These are phyloP conservation scores for Lipomyces anomalus DNA, from an alignment of 805 yeast genomes.

Conservation along the genomic window DNA sequence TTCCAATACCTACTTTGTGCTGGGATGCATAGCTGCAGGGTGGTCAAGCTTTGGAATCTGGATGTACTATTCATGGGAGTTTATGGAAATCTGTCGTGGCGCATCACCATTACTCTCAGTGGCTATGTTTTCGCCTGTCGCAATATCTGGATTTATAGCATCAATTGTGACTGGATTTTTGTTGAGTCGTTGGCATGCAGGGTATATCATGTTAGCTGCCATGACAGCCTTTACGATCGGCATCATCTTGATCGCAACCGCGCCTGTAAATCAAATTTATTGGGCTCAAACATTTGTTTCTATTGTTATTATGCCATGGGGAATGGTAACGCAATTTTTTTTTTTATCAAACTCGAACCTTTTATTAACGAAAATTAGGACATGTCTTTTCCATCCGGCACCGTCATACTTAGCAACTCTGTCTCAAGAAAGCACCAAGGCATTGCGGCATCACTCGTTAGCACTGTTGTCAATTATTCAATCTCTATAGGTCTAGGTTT, in stretches of 20 bases:
- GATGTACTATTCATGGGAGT: slow-evolving; percentile 57
- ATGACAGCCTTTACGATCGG: slow-evolving; percentile 54
- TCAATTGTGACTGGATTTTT: slow-evolving; percentile 45
- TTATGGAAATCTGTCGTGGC: slow-evolving; percentile 46
- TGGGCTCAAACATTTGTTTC: slow-evolving; percentile 55
- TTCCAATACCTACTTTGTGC: slow-evolving; percentile 42
- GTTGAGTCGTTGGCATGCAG: too few species aligned
- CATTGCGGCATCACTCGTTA: slow-evolving; percentile 67
- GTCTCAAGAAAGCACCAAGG: slow-evolving; percentile 68
- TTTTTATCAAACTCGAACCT: too few species aligned
- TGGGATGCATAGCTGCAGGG: slow-evolving; percentile 51
- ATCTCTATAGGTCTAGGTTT: slow-evolving; percentile 66
- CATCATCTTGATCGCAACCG: slow-evolving; percentile 45
- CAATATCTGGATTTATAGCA: slow-evolving; percentile 52
- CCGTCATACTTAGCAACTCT: slow-evolving; percentile 29
- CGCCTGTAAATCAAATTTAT: slow-evolving; percentile 56
- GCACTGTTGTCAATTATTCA: slow-evolving; percentile 67
- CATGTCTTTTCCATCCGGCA: slow-evolving; percentile 68
- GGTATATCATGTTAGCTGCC: slow-evolving; percentile 45
- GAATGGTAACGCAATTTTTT: too few species aligned
- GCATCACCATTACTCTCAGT: slow-evolving; percentile 45
- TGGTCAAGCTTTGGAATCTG: slow-evolving; percentile 78
- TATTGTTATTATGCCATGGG: slow-evolving; percentile 55
- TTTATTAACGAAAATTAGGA: too few species aligned
- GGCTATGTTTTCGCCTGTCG: slow-evolving; percentile 42